Base-by-base conservation (phyloP, 352 stramenopile species). In the Phytophthora ohioensis region DNA sequence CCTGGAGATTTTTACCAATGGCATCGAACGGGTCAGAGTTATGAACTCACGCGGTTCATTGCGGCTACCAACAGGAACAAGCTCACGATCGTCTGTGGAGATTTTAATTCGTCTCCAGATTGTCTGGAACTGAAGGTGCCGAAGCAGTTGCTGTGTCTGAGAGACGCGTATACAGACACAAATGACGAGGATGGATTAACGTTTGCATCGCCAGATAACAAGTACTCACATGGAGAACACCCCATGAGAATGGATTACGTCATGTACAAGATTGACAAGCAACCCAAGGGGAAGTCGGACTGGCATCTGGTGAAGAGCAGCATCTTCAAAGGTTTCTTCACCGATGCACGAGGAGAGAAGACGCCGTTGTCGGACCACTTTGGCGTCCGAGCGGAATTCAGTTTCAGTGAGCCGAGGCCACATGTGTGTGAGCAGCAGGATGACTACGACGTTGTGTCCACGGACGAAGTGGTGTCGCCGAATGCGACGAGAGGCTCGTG, bases 171-270 rank as follows among this genome's bases (percentile, higher is more conserved):
- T 66, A 87, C 78, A 1, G 87, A 94, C 66, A 88, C 77, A 52
- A 90, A 92, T 56, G 81, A 67, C 17, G 69, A 82, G 57, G 74
- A 89, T 47, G 87, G 87, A 5, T 61, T 90, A 48, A 93, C 87
- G 45, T 94, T 94, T 52, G 87, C 84, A 4, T 88, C 85, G 1
- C 81, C 81, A 15, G 87, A 94, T 63, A 94, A 94, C 76, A 90
- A 91, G 59, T 94, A 86, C 63, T 93, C 85, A 51, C 79, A 91
- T 59, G 85, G 87, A 1, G 87, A 94, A 10, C 81, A 92, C 67
- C 87, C 87, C 2, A 94, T 94, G 87, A 82, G 87, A 21, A 94
- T 94, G 87, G 87, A 94, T 61, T 94, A 94, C 56, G 73, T 94
- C 21, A 75, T 94, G 54, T 94, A 93, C 80, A 89, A 91, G 70